These are phyloP conservation scores for Rhododendron mucronatum DNA, from an alignment of 148 eudicot species.

Conservation along the genomic window DNA sequence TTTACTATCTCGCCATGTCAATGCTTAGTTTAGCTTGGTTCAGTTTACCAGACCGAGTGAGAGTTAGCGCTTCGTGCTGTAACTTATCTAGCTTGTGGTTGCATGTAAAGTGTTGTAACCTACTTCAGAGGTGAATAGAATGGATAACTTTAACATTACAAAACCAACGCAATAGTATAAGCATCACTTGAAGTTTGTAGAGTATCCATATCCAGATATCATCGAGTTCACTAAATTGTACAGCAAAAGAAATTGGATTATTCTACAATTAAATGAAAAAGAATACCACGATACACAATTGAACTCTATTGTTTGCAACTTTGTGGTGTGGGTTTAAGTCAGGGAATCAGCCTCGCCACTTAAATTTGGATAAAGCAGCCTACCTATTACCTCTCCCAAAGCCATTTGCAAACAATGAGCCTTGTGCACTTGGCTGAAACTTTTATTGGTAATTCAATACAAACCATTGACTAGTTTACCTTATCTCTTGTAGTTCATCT, in stretches of 20 bases:
- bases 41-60: neutral
- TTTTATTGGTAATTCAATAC: neutral
- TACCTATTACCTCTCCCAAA: neutral
- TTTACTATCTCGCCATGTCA: neutral
- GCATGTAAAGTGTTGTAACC: neutral
- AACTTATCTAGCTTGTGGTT: neutral
- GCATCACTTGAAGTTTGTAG: neutral
- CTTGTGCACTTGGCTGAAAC: neutral
- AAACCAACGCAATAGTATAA: neutral
- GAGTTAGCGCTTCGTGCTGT: neutral
- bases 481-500: neutral
- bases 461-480: neutral
- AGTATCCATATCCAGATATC: neutral
- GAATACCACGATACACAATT: neutral
- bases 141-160: neutral
- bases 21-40: neutral
- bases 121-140: neutral
- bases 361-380: conserved; percentile 1
- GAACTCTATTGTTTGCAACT: neutral
- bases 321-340: neutral
- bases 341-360: neutral
- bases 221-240: neutral
- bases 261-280: neutral
- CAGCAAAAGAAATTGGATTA: neutral
- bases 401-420: neutral